phyloP scores from a whole-genome alignment of 441 rosid species.

The Jatropha multifida region DNA sequence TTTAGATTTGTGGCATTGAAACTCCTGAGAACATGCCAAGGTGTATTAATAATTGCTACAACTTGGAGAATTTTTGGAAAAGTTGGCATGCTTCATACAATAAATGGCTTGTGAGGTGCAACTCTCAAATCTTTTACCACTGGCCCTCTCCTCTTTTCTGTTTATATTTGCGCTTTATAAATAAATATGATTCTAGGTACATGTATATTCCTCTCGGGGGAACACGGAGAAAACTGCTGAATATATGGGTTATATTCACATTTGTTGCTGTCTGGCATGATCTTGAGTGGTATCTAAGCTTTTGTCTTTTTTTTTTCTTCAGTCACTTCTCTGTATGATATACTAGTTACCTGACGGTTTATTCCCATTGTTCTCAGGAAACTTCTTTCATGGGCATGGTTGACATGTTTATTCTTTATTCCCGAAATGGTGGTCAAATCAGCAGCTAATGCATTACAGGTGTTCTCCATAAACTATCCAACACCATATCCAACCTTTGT shows the following conservation, averaged over 20 bases:
- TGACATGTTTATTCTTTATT: slow-evolving; percentile 88
- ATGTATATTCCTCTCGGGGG: slow-evolving; percentile 98
- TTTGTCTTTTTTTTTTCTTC: not conserved
- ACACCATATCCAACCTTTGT: not conserved
- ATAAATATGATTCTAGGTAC: slow-evolving; percentile 50
- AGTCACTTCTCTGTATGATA: not conserved
- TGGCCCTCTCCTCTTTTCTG: slow-evolving; percentile 10
- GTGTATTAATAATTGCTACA: slow-evolving; percentile 89
- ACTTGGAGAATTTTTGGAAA: slow-evolving; percentile 93
- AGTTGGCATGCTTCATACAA: slow-evolving; percentile 98
- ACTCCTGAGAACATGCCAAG: slow-evolving; percentile 91
- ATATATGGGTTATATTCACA: slow-evolving; percentile 88
- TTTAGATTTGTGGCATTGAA: slow-evolving; percentile 84
- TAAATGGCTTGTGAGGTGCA: slow-evolving; percentile 97
- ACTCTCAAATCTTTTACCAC: slow-evolving; percentile 14
- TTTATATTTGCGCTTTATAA: slow-evolving; percentile 14
- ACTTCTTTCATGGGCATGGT: slow-evolving; percentile 99
- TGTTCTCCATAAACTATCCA: slow-evolving; percentile 21
- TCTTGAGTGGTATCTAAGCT: slow-evolving; percentile 72
- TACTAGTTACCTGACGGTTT: slow-evolving; percentile 27
- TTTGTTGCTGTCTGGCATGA: slow-evolving; percentile 99
- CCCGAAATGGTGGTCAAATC: slow-evolving; percentile 90
- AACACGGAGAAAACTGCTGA: slow-evolving; percentile 72
- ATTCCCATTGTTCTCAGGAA: slow-evolving; percentile 60
- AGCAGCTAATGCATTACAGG: slow-evolving; percentile 65